Percentiles rank a stretch among this genome's conserved stretches.
Conservation (phyloP, 768 basidiomycete species). For the Leccinum rimulosum region DNA sequence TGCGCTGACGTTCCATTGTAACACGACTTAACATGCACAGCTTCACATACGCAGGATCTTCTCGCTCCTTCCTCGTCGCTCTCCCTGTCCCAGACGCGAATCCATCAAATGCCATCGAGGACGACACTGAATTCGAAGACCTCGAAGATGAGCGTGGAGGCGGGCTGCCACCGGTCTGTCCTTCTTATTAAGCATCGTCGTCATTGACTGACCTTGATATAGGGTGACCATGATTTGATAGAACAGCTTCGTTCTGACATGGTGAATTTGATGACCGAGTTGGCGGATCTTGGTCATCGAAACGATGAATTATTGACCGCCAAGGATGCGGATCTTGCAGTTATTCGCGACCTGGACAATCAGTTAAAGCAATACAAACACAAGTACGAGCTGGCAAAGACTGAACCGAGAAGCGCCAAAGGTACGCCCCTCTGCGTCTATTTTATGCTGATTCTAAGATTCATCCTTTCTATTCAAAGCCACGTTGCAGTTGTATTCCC, state of each 20-base stretch:
- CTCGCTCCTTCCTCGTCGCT: conserved; percentile 76
- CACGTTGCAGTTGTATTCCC: conserved; percentile 88
- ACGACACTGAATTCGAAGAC: conserved; percentile 50
- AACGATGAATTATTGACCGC: conserved; percentile 89
- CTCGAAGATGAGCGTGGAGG: conserved; percentile 60
- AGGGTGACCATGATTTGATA: conserved; percentile 65
- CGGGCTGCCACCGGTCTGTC: conserved; percentile 37
- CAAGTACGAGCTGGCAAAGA: conserved; percentile 94
- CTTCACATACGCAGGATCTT: conserved; percentile 67
- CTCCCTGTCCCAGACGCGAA: conserved; percentile 42
- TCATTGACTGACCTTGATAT: conserved; percentile 11
- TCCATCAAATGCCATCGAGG: conserved; percentile 38
- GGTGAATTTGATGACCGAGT: conserved; percentile 74
- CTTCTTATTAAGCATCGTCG: background rate
- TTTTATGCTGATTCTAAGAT: background rate
- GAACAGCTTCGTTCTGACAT: conserved; percentile 83
- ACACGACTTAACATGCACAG: too few species aligned
- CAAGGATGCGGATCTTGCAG: conserved; percentile 75
- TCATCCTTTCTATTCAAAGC: conserved; percentile 44
- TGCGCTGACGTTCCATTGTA: too few species aligned
- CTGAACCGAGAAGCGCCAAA: conserved; percentile 90
- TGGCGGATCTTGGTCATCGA: conserved; percentile 74
- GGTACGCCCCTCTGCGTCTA: conserved; percentile 43
- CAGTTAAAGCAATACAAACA: conserved; percentile 90
- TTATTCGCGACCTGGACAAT: conserved; percentile 75